Percentiles rank a stretch among this genome's conserved stretches.
phyloP scores from a whole-genome alignment of 805 yeast species.

The Sugiyamaella marilandica region DNA sequence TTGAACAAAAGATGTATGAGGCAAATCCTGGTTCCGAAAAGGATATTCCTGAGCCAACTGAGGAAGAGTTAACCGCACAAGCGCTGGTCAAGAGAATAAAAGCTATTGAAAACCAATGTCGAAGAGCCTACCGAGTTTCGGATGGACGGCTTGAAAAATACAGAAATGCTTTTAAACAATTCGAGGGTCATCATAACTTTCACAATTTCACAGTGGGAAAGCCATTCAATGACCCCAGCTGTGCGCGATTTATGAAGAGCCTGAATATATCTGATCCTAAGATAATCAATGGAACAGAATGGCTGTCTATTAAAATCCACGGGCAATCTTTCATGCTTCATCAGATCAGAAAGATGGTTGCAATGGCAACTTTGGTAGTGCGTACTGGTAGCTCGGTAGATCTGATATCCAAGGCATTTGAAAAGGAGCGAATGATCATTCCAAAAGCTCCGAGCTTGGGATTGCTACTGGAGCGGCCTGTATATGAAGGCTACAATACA shows the following conservation, averaged over 20 bases:
- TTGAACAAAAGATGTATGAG: slow-evolving; percentile 21
- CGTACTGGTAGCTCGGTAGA: slow-evolving; percentile 80
- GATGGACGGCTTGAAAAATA: slow-evolving; percentile 56
- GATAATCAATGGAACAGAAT: slow-evolving; percentile 88
- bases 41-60: slow-evolving; percentile 22
- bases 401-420: slow-evolving; percentile 74
- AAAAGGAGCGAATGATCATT: slow-evolving; percentile 68
- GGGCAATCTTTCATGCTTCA: slow-evolving; percentile 98
- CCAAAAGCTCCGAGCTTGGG: slow-evolving; percentile 99
- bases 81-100: slow-evolving; percentile 14
- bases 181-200: slow-evolving; percentile 87
- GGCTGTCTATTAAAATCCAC: slow-evolving; percentile 93
- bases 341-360: slow-evolving; percentile 96
- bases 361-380: slow-evolving; percentile 83
- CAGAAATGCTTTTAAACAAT: slow-evolving; percentile 63
- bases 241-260: slow-evolving; percentile 75
- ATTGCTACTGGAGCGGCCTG: slow-evolving; percentile 82
- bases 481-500: slow-evolving; percentile 77
- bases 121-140: slow-evolving; percentile 67
- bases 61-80: neutral
- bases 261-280: slow-evolving; percentile 82
- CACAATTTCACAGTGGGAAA: slow-evolving; percentile 86
- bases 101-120: slow-evolving; percentile 50
- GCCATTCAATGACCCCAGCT: slow-evolving; percentile 74
- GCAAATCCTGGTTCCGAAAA: slow-evolving; percentile 27